A percentile compares a stretch with the other conserved stretches of the same genome.
phyloP scores from a whole-genome alignment of 129 eudicot species.

The Lonicera japonica region DNA sequence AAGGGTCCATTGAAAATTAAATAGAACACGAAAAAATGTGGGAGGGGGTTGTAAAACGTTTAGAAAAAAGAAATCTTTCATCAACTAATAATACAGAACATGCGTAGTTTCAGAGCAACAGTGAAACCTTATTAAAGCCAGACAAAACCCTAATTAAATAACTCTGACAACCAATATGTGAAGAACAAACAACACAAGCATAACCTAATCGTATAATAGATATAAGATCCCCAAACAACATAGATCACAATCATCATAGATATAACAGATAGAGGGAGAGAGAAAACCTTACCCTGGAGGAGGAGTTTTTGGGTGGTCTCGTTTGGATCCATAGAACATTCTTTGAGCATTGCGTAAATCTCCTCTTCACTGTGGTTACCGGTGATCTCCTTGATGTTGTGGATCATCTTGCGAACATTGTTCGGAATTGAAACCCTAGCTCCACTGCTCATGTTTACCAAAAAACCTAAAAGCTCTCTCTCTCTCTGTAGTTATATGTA shows the following conservation, averaged over 20 bases:
- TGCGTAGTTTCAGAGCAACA: too few relatives aligned
- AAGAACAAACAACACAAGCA: constrained; percentile 13
- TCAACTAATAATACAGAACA: not conserved
- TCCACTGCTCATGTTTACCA: constrained; percentile 42
- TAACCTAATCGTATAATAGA: constrained; percentile 2
- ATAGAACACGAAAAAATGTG: too few relatives aligned
- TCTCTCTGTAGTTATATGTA: not conserved
- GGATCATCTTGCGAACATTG: constrained; percentile 63
- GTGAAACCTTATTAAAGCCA: not conserved
- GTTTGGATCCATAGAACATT: constrained; percentile 92
- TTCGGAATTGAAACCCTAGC: constrained; percentile 66
- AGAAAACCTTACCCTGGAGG: constrained; percentile 41
- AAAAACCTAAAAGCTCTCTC: not conserved
- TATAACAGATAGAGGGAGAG: not conserved
- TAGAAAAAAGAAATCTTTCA: not conserved
- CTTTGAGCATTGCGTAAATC: constrained; percentile 80
- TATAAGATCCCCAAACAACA: constrained; percentile 9
- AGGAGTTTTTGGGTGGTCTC: constrained; percentile 83
- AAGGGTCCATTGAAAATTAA: not conserved
- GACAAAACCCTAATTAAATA: not conserved
- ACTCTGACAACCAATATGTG: not conserved
- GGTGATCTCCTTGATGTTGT: constrained; percentile 79
- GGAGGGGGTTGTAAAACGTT: too few relatives aligned
- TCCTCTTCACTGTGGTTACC: constrained; percentile 85
- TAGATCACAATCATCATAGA: constrained; percentile 14